phyloP scores from a whole-genome alignment of 108 stramenopile species.

The Pseudonitzschia multiseries region DNA sequence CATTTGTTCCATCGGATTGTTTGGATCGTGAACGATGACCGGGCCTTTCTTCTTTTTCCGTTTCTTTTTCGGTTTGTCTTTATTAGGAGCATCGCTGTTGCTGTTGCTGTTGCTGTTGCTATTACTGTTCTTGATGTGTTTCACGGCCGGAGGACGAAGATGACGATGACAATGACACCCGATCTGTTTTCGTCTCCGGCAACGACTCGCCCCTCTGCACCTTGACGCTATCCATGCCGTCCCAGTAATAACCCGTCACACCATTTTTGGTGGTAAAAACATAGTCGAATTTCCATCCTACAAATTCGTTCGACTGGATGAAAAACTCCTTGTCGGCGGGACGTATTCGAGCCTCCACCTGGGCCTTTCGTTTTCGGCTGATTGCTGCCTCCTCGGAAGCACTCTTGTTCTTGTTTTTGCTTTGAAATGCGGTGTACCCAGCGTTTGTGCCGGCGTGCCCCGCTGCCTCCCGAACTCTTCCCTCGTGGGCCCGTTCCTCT shows the following conservation, averaged over 20 bases:
- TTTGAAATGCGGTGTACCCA: slow-evolving; percentile 71
- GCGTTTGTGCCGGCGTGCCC: slow-evolving; percentile 51
- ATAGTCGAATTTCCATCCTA: slow-evolving; percentile 80
- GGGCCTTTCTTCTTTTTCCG: slow-evolving; percentile 49
- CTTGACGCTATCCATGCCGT: slow-evolving; percentile 76
- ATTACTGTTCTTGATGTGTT: neutral
- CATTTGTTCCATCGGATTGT: slow-evolving; percentile 78
- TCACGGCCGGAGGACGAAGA: neutral
- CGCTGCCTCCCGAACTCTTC: slow-evolving; percentile 50
- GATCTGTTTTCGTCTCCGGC: neutral
- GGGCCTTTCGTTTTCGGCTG: slow-evolving; percentile 45
- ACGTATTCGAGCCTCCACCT: slow-evolving; percentile 54
- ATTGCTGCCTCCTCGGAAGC: slow-evolving; percentile 30
- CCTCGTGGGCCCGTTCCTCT: slow-evolving; percentile 71
- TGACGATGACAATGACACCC: neutral
- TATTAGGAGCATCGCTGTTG: neutral
- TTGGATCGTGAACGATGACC: slow-evolving; percentile 50
- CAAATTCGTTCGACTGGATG: slow-evolving; percentile 55
- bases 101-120: too few species aligned
- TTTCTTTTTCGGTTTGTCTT: slow-evolving; percentile 28
- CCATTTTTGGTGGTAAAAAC: slow-evolving; percentile 74
- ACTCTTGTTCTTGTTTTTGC: slow-evolving; percentile 52
- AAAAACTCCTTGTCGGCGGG: slow-evolving; percentile 73
- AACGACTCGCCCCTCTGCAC: slow-evolving; percentile 39
- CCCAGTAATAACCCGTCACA: slow-evolving; percentile 86